These are phyloP conservation scores for Leccinum angustisporum DNA, from an alignment of 1,284 basidiomycete genomes.

Conservation along the genomic window DNA sequence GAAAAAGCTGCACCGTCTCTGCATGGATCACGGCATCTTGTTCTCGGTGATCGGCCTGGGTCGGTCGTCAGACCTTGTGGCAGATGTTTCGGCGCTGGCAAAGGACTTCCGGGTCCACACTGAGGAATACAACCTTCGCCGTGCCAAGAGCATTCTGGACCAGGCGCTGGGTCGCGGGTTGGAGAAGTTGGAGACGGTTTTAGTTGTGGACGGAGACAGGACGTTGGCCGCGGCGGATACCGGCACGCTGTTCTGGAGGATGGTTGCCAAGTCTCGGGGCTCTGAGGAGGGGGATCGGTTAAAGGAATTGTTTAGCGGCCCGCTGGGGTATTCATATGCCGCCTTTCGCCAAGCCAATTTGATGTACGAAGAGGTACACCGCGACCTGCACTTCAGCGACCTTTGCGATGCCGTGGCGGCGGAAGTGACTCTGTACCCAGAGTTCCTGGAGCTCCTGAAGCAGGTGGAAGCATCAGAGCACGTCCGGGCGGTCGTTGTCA, in stretches of 20 bases:
- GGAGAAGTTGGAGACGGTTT: conserved; percentile 12
- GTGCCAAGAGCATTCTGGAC: conserved; percentile 12
- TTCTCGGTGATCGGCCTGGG: conserved; percentile 11
- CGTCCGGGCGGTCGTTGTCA: conserved; percentile 12
- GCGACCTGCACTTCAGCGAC: conserved; percentile 8
- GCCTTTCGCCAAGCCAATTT: conserved; percentile 9
- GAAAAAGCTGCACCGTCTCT: conserved; percentile 12
- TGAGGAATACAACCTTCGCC: conserved; percentile 10
- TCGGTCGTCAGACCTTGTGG: conserved; percentile 10
- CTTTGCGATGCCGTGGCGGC: conserved; percentile 11
- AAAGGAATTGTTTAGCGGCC: conserved; percentile 11
- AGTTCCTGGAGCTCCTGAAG: conserved; percentile 14
- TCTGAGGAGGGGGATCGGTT: conserved; percentile 8
- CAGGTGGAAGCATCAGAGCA: conserved; percentile 15
- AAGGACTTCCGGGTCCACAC: conserved; percentile 6
- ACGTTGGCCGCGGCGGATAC: conserved; percentile 13
- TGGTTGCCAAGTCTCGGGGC: conserved; percentile 9
- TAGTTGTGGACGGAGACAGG: conserved; percentile 10
- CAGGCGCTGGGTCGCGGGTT: conserved; percentile 6
- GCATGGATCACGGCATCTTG: conserved; percentile 13
- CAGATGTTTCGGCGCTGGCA: conserved; percentile 11
- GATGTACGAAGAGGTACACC: conserved; percentile 10
- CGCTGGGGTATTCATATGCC: conserved; percentile 9
- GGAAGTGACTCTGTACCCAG: conserved; percentile 12
- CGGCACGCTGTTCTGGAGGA: conserved; percentile 10